Conservation (phyloP, 495 filamentous ascomycete species). For the Neurospora sp. region DNA sequence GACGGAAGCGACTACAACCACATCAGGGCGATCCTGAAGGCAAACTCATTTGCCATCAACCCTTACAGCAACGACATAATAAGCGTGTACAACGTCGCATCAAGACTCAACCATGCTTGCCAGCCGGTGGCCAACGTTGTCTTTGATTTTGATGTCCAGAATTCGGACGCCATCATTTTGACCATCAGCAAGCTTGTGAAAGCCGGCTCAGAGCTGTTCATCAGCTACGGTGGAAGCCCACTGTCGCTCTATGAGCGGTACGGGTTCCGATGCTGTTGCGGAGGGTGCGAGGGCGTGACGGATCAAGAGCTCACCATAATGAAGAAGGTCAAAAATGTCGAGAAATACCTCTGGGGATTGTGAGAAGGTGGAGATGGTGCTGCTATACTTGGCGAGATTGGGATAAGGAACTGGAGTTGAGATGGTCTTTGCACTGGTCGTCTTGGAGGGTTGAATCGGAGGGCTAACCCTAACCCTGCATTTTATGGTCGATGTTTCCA, state of each 20-base stretch:
- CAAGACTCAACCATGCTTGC: slow-evolving; percentile 31
- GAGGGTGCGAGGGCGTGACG: slow-evolving; percentile 17
- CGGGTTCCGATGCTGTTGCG: slow-evolving; percentile 27
- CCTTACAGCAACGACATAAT: neutral
- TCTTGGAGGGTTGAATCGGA: neutral
- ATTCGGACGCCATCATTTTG: slow-evolving; percentile 3
- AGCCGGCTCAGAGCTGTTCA: slow-evolving; percentile 21
- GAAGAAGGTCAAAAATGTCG: neutral
- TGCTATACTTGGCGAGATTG: neutral
- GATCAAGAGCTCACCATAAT: slow-evolving; percentile 8
- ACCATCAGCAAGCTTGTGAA: slow-evolving; percentile 6
- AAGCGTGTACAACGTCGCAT: slow-evolving; percentile 6
- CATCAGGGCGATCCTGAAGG: neutral
- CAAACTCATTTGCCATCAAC: neutral
- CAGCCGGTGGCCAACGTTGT: slow-evolving; percentile 8
- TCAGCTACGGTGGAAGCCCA: slow-evolving; percentile 22
- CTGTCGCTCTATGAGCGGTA: slow-evolving; percentile 16
- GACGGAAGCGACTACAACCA: neutral
- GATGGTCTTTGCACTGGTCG: neutral
- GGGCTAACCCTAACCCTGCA: neutral
- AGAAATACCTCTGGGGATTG: neutral
- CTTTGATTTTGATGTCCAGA: slow-evolving; percentile 4
- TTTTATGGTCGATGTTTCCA: neutral
- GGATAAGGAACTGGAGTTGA: too few relatives aligned
- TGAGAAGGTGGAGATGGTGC: neutral